phyloP scores from a whole-genome alignment of 148 eudicot species.

The Beta vulgaris region DNA sequence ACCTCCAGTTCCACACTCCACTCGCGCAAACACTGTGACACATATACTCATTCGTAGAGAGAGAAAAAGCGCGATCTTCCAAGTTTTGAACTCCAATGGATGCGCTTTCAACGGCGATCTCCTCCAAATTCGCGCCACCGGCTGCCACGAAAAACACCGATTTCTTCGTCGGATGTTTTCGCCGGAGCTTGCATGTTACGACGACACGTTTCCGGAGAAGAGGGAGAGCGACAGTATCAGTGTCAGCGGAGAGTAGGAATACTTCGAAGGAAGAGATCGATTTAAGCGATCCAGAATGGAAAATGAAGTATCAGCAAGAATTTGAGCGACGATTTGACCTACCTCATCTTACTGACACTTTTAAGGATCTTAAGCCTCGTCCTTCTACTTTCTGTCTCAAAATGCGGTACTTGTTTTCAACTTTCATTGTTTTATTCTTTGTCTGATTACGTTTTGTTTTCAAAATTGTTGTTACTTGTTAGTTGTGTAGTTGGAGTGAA shows the following conservation, averaged over 20 bases:
- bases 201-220: conserved; percentile 9
- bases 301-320: conserved; percentile 50
- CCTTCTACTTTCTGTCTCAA: conserved; percentile 88
- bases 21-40: neutral
- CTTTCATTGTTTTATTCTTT: neutral
- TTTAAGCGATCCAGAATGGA: conserved; percentile 77
- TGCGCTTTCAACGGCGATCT: conserved; percentile 50
- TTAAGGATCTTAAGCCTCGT: conserved; percentile 52
- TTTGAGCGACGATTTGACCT: conserved; percentile 64
- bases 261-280: conserved; percentile 37
- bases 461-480: no score
- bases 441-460: neutral
- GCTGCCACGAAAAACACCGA: neutral
- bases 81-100: conserved; percentile 30
- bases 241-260: conserved; percentile 15
- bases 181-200: neutral
- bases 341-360: conserved; percentile 68
- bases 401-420: conserved; percentile 53
- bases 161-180: conserved; percentile 12
- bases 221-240: conserved; percentile 4
- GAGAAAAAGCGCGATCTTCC: neutral
- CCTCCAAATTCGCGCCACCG: conserved; percentile 26
- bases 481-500: no score
- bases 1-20: no score
- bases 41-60: no score